These are phyloP conservation scores for Saccharomycopsis fibuligera DNA, from an alignment of 805 yeast species.

Conservation along the genomic window DNA sequence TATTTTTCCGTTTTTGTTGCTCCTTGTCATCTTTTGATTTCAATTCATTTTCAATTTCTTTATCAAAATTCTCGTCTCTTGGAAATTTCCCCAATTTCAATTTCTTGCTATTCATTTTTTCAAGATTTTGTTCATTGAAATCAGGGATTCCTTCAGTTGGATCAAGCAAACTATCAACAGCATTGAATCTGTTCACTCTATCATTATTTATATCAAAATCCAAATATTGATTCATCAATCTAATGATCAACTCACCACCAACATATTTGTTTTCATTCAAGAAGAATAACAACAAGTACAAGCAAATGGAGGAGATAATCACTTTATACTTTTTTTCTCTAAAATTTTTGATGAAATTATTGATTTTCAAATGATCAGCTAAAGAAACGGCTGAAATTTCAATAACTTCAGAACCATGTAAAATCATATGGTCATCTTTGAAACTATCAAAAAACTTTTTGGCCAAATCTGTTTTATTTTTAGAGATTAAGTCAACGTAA, in stretches of 20 bases:
- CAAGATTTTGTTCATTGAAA: conserved; percentile 36
- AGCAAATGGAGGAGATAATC: conserved; percentile 72
- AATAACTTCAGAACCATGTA: conserved; percentile 74
- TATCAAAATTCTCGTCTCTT: conserved; percentile 73
- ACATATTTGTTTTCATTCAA: conserved; percentile 86
- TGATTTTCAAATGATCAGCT: conserved; percentile 76
- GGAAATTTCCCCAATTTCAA: conserved; percentile 83
- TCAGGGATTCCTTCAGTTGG: conserved; percentile 37
- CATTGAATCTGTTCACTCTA: conserved; percentile 24
- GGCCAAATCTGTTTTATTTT: conserved; percentile 55
- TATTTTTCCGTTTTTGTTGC: conserved; percentile 32
- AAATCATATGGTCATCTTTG: conserved; percentile 61
- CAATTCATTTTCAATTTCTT: conserved; percentile 80
- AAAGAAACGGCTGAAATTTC: conserved; percentile 68
- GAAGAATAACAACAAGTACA: conserved; percentile 78
- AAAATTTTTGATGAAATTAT: conserved; percentile 73
- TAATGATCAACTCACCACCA: conserved; percentile 83
- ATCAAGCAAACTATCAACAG: conserved; percentile 49
- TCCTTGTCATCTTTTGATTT: conserved; percentile 70
- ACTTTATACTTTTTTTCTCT: conserved; percentile 67
- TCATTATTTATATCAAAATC: conserved; percentile 34
- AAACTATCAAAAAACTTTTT: conserved; percentile 71
- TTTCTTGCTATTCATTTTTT: conserved; percentile 59
- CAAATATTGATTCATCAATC: conserved; percentile 81
- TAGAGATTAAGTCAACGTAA: conserved; percentile 69